Evolutionary conservation across 169 alveolate genomes (phyloP).

Genomic region (Cryptosporidium baileyi): DNA sequence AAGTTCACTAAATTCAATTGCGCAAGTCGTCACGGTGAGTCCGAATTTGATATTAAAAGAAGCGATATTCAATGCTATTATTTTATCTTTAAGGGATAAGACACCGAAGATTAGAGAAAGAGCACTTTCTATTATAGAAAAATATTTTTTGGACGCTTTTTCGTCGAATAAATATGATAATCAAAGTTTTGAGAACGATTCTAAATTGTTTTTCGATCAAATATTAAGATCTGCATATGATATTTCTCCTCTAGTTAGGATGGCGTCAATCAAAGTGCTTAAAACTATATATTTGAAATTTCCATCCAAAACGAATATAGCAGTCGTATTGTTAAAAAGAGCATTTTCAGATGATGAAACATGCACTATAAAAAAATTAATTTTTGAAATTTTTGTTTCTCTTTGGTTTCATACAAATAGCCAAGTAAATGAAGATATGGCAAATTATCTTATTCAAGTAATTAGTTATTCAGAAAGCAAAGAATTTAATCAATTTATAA

Average conservation of each 20-base stretch:
- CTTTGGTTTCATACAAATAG: slow-evolving; percentile 39
- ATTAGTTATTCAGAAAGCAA: slow-evolving; percentile 31
- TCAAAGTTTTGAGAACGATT: neutral
- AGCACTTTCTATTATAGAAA: slow-evolving; percentile 43
- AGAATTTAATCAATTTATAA: neutral
- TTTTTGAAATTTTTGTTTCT: slow-evolving; percentile 25
- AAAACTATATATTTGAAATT: neutral
- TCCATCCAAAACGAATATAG: slow-evolving; percentile 18
- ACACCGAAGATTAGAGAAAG: slow-evolving; percentile 68
- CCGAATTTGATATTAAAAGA: slow-evolving; percentile 13
- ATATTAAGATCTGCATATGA: slow-evolving; percentile 47
- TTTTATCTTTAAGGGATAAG: slow-evolving; percentile 35
- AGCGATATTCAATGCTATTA: slow-evolving; percentile 9
- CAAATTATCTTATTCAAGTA: neutral
- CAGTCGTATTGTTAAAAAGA: slow-evolving; percentile 14
- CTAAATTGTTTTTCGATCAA: neutral
- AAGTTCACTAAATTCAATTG: slow-evolving; percentile 41
- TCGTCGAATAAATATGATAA: neutral
- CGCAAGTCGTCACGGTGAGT: neutral
- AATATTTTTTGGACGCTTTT: slow-evolving; percentile 4
- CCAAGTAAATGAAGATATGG: neutral
- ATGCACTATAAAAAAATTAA: neutral
- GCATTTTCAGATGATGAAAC: slow-evolving; percentile 60
- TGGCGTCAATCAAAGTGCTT: slow-evolving; percentile 31
- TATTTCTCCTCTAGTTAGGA: slow-evolving; percentile 51